phyloP scores from a whole-genome alignment of 352 stramenopile species.

The Peronosclerospora sorghi region DNA sequence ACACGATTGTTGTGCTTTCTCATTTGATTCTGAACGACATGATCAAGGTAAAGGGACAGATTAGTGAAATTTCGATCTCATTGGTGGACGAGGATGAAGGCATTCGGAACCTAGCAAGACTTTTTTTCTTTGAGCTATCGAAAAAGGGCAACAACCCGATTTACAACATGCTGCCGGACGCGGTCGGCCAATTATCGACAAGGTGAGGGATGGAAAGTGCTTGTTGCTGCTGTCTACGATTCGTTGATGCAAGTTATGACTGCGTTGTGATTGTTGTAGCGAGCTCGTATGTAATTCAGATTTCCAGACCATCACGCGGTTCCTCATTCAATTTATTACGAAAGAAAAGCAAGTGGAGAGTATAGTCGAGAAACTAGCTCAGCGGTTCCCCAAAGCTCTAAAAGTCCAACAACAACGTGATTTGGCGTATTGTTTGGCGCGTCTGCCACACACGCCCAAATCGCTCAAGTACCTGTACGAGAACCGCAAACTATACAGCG shows the following conservation, averaged over 20 bases:
- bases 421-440: slow-evolving; percentile 93
- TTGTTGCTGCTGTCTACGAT: neutral
- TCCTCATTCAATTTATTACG: slow-evolving; percentile 95
- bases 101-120: slow-evolving; percentile 89
- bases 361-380: slow-evolving; percentile 88
- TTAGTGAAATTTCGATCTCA: slow-evolving; percentile 91
- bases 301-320: slow-evolving; percentile 91
- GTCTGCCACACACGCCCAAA: too few relatives aligned
- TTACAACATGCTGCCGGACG: slow-evolving; percentile 98
- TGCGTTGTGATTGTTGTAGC: slow-evolving; percentile 16
- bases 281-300: slow-evolving; percentile 75
- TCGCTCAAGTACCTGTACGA: slow-evolving; percentile 89
- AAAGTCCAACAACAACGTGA: slow-evolving; percentile 67
- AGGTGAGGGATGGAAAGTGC: slow-evolving; percentile 24
- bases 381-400: slow-evolving; percentile 85
- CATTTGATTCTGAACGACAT: slow-evolving; percentile 99
- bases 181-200: slow-evolving; percentile 87
- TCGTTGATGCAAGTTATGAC: slow-evolving; percentile 2
- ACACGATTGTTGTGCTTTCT: slow-evolving; percentile 96
- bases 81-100: slow-evolving; percentile 88
- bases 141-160: slow-evolving; percentile 96
- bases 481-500: too few relatives aligned
- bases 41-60: slow-evolving; percentile 98
- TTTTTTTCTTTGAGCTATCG: slow-evolving; percentile 96
- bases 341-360: slow-evolving; percentile 90